phyloP scores from a whole-genome alignment of 805 yeast genomes.

The Naumovozyma baii region DNA sequence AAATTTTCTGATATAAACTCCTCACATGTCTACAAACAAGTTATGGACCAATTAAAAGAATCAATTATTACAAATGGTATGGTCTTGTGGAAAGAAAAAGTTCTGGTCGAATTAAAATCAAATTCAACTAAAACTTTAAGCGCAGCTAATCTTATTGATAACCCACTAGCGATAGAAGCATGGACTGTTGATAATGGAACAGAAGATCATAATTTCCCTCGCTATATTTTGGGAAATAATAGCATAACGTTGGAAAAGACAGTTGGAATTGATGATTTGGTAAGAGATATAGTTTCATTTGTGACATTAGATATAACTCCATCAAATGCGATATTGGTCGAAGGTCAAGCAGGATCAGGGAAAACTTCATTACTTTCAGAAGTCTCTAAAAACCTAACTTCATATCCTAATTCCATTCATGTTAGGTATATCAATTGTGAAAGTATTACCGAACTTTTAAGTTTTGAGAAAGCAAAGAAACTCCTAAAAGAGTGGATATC shows the following conservation, averaged over 20 bases:
- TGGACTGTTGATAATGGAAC: not conserved
- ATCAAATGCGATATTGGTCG: slow-evolving; percentile 44
- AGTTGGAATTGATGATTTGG: slow-evolving; percentile 1
- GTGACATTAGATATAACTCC: slow-evolving; percentile 15
- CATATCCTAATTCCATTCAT: slow-evolving; percentile 27
- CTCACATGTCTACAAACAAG: not conserved
- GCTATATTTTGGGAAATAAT: not conserved
- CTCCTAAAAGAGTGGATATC: slow-evolving; percentile 35
- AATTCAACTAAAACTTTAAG: not conserved
- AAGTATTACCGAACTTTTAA: slow-evolving; percentile 29
- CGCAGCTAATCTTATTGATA: not conserved
- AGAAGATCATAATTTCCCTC: not conserved
- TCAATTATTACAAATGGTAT: not conserved
- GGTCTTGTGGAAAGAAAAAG: not conserved
- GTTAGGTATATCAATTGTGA: slow-evolving; percentile 44
- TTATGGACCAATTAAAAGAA: not conserved
- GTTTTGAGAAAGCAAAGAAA: slow-evolving; percentile 32
- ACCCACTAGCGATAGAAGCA: not conserved
- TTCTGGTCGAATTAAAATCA: not conserved
- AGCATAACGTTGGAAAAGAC: no score
- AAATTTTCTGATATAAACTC: not conserved
- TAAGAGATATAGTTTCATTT: slow-evolving; percentile 6
- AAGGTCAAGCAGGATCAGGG: slow-evolving; percentile 78
- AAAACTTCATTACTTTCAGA: slow-evolving; percentile 49
- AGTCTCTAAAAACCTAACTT: slow-evolving; percentile 25